Conservation (phyloP, 495 filamentous ascomycete species). For the Penicillium nucicola region DNA sequence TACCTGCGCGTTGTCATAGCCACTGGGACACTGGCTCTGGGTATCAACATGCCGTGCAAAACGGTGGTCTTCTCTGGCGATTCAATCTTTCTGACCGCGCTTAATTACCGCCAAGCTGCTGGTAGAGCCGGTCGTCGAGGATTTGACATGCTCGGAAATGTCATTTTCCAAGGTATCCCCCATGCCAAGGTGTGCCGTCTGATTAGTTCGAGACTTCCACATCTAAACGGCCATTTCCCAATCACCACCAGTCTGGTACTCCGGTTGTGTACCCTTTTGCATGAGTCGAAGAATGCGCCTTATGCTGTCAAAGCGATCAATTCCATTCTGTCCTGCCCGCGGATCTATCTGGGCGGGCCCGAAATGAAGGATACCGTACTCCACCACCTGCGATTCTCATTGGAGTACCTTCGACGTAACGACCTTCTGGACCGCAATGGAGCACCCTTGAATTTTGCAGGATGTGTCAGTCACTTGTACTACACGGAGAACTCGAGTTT, state of each 20-base stretch:
- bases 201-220: constrained; percentile 67
- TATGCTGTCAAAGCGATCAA: constrained; percentile 61
- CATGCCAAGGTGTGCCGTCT: constrained; percentile 55
- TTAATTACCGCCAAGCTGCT: constrained; percentile 73
- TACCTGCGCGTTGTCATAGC: constrained; percentile 71
- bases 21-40: constrained; percentile 71
- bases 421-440: constrained; percentile 57
- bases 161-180: constrained; percentile 66
- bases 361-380: constrained; percentile 61
- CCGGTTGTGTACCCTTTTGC: constrained; percentile 61
- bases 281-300: constrained; percentile 57
- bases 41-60: constrained; percentile 85
- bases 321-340: constrained; percentile 63
- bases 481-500: constrained; percentile 71
- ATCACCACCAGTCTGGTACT: constrained; percentile 70
- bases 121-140: constrained; percentile 77
- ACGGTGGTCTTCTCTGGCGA: constrained; percentile 77
- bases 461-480: constrained; percentile 64
- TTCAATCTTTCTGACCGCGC: constrained; percentile 64
- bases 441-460: constrained; percentile 66
- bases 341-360: constrained; percentile 64
- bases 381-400: constrained; percentile 75
- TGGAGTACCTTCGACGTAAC: constrained; percentile 73
- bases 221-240: constrained; percentile 74
- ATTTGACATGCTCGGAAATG: constrained; percentile 77